phyloP scores from a whole-genome alignment of 1,284 basidiomycete genomes.

The Gomphus bonarii region DNA sequence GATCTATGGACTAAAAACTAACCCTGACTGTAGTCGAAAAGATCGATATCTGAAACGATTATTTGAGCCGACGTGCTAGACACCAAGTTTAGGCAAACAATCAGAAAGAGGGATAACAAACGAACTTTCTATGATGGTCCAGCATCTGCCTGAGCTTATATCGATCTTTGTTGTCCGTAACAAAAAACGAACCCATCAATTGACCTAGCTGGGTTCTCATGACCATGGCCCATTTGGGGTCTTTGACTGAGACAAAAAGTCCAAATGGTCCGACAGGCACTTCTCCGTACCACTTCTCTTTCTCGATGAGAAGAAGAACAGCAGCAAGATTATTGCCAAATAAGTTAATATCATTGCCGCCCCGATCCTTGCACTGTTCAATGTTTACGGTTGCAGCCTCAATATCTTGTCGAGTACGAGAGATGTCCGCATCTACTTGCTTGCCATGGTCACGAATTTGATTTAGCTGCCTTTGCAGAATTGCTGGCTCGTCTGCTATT shows the following conservation, averaged over 20 bases:
- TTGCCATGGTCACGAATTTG: conserved; percentile 19
- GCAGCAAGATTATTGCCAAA: conserved; percentile 56
- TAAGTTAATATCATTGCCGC: conserved; percentile 44
- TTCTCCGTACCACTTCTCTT: conserved; percentile 53
- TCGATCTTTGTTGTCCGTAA: conserved; percentile 68
- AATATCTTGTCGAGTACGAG: conserved; percentile 17
- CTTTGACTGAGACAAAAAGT: conserved; percentile 64
- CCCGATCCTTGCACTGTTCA: conserved; percentile 32
- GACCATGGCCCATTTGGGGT: conserved; percentile 58
- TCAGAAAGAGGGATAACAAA: conserved; percentile 10
- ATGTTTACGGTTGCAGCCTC: conserved; percentile 24
- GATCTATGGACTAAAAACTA: neutral
- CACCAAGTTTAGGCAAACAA: conserved; percentile 9
- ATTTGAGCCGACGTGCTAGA: conserved; percentile 36
- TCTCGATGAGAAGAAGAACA: conserved; percentile 49
- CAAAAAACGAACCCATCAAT: conserved; percentile 64
- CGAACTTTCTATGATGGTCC: conserved; percentile 45
- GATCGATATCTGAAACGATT: conserved; percentile 57
- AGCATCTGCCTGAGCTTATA: conserved; percentile 53
- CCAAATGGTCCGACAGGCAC: conserved; percentile 86
- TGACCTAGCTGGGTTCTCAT: conserved; percentile 57
- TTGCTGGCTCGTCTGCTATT: neutral
- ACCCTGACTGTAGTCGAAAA: conserved; percentile 67
- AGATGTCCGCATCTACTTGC: conserved; percentile 21
- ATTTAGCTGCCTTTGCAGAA: conserved; percentile 23